A percentile compares a stretch with the other conserved stretches of the same genome.
Evolutionary conservation across 495 filamentous ascomycete species (phyloP).

Genomic region (Aspergillus kassunensis): DNA sequence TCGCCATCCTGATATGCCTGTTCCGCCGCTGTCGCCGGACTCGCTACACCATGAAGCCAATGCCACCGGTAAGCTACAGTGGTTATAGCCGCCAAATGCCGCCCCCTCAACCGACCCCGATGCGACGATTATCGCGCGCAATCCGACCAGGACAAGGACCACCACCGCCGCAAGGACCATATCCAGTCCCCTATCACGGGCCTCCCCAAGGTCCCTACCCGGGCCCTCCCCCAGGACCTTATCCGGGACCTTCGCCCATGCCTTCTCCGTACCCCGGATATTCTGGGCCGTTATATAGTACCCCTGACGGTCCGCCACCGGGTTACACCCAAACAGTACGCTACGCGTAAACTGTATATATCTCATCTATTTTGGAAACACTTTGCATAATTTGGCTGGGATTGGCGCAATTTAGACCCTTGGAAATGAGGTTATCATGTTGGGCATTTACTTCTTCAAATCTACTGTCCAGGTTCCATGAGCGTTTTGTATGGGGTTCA

Average conservation of each 20-base stretch:
- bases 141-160: conserved; percentile 14
- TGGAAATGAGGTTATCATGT: neutral
- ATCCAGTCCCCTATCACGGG: neutral
- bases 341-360: conserved; percentile 3
- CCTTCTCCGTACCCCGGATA: conserved; percentile 1
- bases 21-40: conserved; percentile 50
- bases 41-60: conserved; percentile 24
- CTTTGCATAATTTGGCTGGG: no score
- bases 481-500: no score
- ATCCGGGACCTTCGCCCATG: neutral
- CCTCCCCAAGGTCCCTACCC: conserved; percentile 7
- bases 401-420: neutral
- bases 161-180: neutral
- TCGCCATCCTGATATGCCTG: conserved; percentile 59
- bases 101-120: conserved; percentile 16
- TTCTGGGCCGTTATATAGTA: neutral
- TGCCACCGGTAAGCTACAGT: conserved; percentile 23
- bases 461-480: no score
- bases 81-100: conserved; percentile 22
- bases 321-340: conserved; percentile 8
- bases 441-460: neutral
- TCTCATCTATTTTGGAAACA: neutral
- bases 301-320: conserved; percentile 3
- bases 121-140: conserved; percentile 1
- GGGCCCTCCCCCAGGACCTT: conserved; percentile 9